Evolutionary conservation across 2,329 filamentous ascomycete genomes (phyloP), one percentile per base, ranked within the genome.

Genomic region (Ophiostoma pallidulum): DNA sequence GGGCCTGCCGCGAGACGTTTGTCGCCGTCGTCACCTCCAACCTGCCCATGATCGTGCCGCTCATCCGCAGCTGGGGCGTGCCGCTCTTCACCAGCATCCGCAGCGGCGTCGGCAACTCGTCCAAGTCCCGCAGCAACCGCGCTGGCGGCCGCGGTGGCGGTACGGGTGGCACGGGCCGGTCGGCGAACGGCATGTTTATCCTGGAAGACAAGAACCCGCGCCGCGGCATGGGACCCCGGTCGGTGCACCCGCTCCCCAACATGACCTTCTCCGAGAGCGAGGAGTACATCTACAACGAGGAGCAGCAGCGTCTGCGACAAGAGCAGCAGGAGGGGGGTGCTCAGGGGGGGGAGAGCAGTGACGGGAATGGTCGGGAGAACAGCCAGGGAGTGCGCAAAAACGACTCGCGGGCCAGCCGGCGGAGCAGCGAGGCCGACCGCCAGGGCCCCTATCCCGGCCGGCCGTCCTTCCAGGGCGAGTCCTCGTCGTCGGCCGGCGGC

Each of bases 1-100:
- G 67, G 67, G 66, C 64, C 16, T 50, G 50, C 14, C 54, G 56
- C 39, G 56, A 58, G 49, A 56, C 56, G 2, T 58, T 58, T 48
- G 54, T 58, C 16, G 56, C 55, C 32, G 55, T 58, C 40, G 48
- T 58, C 19, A 57, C 55, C 5, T 55, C 56, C 38, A 57, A 57
- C 39, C 45, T 46, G 33, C 54, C 53, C 44, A 57, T 57, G 52
- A 50, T 57, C 28, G 50, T 54, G 43, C 53, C 54, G 20, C 49
- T 55, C 14, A 2, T 51, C 29, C 53, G 41, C 51, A 56, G 28
- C 35, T 56, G 52, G 54, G 45, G 44, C 19, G 19, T 12, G 0
- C 50, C 50, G n/a, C 12, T 51, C 8, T 35, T 53, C 29, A 31
- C 29, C 33, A 45, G 32, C 32, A 26, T 53, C 32, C 45, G 46